Conservation (phyloP, 495 filamentous ascomycete genomes). For the Trichoderma gamsii region DNA sequence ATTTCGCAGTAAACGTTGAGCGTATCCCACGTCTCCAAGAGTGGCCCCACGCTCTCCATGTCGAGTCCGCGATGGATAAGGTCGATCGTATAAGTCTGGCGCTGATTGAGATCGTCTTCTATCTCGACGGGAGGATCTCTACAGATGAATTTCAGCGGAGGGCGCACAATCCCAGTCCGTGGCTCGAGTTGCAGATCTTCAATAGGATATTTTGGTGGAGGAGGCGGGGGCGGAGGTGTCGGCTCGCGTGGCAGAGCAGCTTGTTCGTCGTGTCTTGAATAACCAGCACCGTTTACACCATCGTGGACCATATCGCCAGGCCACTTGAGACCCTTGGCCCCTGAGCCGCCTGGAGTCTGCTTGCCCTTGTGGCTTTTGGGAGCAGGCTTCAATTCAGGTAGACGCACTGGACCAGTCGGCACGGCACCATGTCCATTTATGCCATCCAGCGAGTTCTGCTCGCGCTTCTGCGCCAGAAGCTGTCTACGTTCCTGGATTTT, state of each 20-base stretch:
- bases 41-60: slow-evolving; percentile 70
- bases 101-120: slow-evolving; percentile 24
- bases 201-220: slow-evolving; percentile 86
- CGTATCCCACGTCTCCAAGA: slow-evolving; percentile 91
- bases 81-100: too few relatives aligned
- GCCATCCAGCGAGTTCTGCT: slow-evolving; percentile 39
- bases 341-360: slow-evolving; percentile 26
- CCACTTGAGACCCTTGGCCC: slow-evolving; percentile 35
- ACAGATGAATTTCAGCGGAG: slow-evolving; percentile 70
- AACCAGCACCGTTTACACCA: slow-evolving; percentile 17
- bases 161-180: slow-evolving; percentile 53
- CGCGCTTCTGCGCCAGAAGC: slow-evolving; percentile 60
- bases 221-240: slow-evolving; percentile 59
- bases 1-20: slow-evolving; percentile 94
- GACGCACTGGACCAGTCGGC: slow-evolving; percentile 33
- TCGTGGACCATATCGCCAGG: slow-evolving; percentile 12
- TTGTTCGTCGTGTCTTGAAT: slow-evolving; percentile 27
- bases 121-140: slow-evolving; percentile 45
- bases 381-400: slow-evolving; percentile 76
- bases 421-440: slow-evolving; percentile 27
- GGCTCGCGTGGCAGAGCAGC: slow-evolving; percentile 29
- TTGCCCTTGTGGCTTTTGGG: slow-evolving; percentile 72
- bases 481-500: slow-evolving; percentile 74
- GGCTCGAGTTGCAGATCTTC: slow-evolving; percentile 81
- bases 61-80: slow-evolving; percentile 50